Base-by-base conservation (phyloP, 1,139 yeast species). In the Arxiozyma slooffiae region DNA sequence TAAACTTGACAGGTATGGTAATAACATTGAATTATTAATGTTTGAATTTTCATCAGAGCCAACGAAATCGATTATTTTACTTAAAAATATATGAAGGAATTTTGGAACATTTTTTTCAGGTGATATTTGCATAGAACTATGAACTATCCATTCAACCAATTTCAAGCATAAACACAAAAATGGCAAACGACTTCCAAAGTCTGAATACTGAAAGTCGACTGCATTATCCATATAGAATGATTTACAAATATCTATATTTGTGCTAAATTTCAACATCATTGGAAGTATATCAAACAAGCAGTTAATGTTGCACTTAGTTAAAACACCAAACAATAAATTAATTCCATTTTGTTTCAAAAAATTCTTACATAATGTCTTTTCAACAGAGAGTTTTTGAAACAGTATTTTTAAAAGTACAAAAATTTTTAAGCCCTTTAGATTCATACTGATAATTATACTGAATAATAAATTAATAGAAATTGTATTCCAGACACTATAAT, bases 261-360 rank as follows among this genome's bases (percentile, higher is more conserved):
- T 42, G n/a, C 39, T 21, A 42, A 42, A 42, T 6, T 34, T 20
- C 4, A 42, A 20, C 16, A 42, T 17, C 23, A 42, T 24, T 34
- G 45, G 39, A 3, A 42, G 16, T 20, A 42, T 6, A 20, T 21
- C 38, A 42, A 42, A 42, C 8, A 42, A 11, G 16, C 22, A 37
- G 30, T 42, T 30, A 20, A 21, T 7, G 4, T 43, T 30, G 22
- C 68, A 1, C 77, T 64, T 7, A 75, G 69, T 60, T 73, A 78
- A 53, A 75, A 79, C n/a, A 74, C 71, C 14, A 16, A 37, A 43
- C 8, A 48, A 9, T 20, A 48, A 30, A 39, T 18, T 43, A 11
- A 44, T 39, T 14, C 50, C 50, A 39, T 43, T 30, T 18, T 42
- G 34, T 23, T 26, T 34, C 38, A 42, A 20, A 34, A 30, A 42